Percentiles rank a stretch among this genome's conserved stretches.
These are phyloP conservation scores for Staphylotrichum longicolle DNA, from an alignment of 495 filamentous ascomycete species.

Conservation along the genomic window DNA sequence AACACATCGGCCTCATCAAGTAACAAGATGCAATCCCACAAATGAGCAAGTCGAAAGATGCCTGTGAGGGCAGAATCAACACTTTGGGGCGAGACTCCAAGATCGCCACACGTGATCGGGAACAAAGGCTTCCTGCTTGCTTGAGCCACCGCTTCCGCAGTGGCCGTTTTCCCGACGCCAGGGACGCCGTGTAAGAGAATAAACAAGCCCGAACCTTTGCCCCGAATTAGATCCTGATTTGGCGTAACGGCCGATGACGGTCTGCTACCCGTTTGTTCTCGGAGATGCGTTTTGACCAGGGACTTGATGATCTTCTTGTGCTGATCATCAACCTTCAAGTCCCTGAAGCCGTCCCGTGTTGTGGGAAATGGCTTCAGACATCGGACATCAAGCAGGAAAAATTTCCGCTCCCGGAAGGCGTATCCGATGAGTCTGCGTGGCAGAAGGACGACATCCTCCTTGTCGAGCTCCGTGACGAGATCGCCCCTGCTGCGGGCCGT, in stretches of 20 bases:
- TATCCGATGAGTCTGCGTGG: slow-evolving; percentile 43
- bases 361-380: slow-evolving; percentile 42
- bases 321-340: slow-evolving; percentile 51
- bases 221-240: slow-evolving; percentile 61
- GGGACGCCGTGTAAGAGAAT: slow-evolving; percentile 54
- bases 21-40: slow-evolving; percentile 27
- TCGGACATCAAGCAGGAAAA: slow-evolving; percentile 36
- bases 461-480: slow-evolving; percentile 24
- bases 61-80: slow-evolving; percentile 24
- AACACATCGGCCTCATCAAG: slow-evolving; percentile 45
- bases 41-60: slow-evolving; percentile 52
- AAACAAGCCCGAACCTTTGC: slow-evolving; percentile 57
- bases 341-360: slow-evolving; percentile 43
- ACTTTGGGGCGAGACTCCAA: slow-evolving; percentile 45
- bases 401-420: slow-evolving; percentile 39
- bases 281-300: slow-evolving; percentile 47
- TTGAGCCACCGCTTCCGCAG: slow-evolving; percentile 54
- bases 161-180: slow-evolving; percentile 61
- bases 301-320: slow-evolving; percentile 55
- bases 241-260: slow-evolving; percentile 9
- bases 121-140: slow-evolving; percentile 51
- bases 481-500: not conserved
- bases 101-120: slow-evolving; percentile 54
- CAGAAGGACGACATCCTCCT: slow-evolving; percentile 40
- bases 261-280: slow-evolving; percentile 47